Base-by-base conservation (phyloP, 225 moss, liverwort and hornwort species). In the Polytrichum formosum region DNA sequence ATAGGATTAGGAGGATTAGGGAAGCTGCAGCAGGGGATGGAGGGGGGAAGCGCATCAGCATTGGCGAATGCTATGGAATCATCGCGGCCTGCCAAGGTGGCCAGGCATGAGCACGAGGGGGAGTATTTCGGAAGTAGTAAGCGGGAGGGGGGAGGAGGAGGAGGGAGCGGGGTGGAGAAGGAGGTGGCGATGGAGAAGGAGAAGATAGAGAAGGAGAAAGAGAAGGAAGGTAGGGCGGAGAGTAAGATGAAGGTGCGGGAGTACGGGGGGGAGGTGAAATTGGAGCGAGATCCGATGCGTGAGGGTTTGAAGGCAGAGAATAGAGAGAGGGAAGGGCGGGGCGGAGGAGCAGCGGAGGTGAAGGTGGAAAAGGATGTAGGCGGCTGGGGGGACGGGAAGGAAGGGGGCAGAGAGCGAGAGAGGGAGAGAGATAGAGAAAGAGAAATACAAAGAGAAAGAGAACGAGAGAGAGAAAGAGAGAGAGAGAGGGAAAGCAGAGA, bases 11-110 rank as follows among this genome's bases (percentile, higher is more conserved):
- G 64, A 58, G 76, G 64, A 6, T 73, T 69, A 63, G 73, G 28
- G 46, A 26, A 64, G 64, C 3, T 18, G 5, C 27, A 26, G 29
- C 25, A 27, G 22, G 64, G 26, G 64, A 27, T 26, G 26, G 18
- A 21, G 2, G 64, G 18, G 27, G 64, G 26, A 17, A 64, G 64
- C 28, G 29, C 18, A 26, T 18, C 19, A 6, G 27, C 26, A 26
- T 23, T 23, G 6, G 58, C 58, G 23, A 20, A 20, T 20, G 58
- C 23, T 23, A 66, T 70, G 31, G 85, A 86, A 64, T 46, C 46
- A 16, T 70, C 77, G 46, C 83, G 83, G 22, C 83, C 80, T 2
- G 63, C 80, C 0, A 86, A 86, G 67, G 67, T 83, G 61, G 80
- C 83, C 61, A 82, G 83, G 31, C 83, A 77, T 66, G 82, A 86